phyloP scores from a whole-genome alignment of 2,329 filamentous ascomycete genomes.

The Westerdykella sp. region DNA sequence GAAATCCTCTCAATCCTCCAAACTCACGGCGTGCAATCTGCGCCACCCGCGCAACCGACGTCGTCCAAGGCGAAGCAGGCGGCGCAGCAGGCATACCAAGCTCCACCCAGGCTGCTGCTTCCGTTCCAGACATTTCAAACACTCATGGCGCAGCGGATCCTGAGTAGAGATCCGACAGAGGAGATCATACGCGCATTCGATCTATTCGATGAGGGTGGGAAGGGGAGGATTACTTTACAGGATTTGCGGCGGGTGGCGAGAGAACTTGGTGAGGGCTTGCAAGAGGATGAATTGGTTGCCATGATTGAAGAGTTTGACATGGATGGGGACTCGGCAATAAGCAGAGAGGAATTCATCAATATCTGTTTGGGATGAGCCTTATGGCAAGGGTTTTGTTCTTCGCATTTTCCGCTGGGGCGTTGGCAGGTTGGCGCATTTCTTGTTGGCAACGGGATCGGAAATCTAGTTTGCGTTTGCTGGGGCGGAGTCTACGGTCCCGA shows the following conservation, averaged over 20 bases:
- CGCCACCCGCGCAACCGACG: constrained; percentile 3
- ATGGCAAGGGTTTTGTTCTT: too few relatives aligned
- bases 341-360: constrained; percentile 58
- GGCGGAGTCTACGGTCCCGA: neutral
- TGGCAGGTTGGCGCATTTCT: neutral
- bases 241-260: constrained; percentile 82
- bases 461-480: neutral
- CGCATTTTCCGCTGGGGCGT: neutral
- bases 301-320: constrained; percentile 99
- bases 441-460: neutral
- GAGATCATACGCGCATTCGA: constrained; percentile 89
- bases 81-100: constrained; percentile 14
- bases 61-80: constrained; percentile 8
- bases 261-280: constrained; percentile 85
- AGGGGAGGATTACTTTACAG: constrained; percentile 82
- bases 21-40: constrained; percentile 55
- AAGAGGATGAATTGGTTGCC: constrained; percentile 83
- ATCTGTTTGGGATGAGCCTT: constrained; percentile 50
- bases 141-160: constrained; percentile 71
- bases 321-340: constrained; percentile 76
- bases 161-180: constrained; percentile 76
- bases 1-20: constrained; percentile 79
- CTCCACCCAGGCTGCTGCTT: constrained; percentile 57
- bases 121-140: constrained; percentile 66
- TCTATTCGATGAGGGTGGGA: constrained; percentile 87